Conservation (phyloP, 1,284 basidiomycete species). For the Irpex sp. region DNA sequence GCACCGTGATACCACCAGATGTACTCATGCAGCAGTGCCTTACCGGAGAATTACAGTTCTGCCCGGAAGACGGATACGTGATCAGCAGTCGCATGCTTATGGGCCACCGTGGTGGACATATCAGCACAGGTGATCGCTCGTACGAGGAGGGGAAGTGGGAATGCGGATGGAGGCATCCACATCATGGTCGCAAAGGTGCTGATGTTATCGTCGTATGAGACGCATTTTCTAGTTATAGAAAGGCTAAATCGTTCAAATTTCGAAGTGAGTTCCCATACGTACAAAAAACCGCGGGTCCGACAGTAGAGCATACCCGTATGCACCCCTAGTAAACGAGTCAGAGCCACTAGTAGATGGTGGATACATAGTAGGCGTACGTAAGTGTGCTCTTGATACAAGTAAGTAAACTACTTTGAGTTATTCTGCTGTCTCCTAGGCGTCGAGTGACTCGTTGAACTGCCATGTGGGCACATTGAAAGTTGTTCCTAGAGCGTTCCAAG, state of each 20-base stretch:
- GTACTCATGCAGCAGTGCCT: conserved; percentile 10
- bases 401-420: no score
- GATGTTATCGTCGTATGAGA: conserved; percentile 3
- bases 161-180: conserved; percentile 11
- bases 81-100: conserved; percentile 8
- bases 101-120: conserved; percentile 5
- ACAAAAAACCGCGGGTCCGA: no score
- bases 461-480: neutral
- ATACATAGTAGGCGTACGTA: no score
- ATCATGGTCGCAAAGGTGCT: conserved; percentile 1
- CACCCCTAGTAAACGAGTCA: no score
- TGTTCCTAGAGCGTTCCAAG: neutral
- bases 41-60: conserved; percentile 5
- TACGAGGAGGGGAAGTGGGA: conserved; percentile 10
- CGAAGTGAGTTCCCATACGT: no score
- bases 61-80: neutral
- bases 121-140: conserved; percentile 7
- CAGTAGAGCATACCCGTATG: no score
- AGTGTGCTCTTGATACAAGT: no score
- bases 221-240: neutral
- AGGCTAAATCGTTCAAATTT: neutral
- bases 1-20: conserved; percentile 4
- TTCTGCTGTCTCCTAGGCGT: no score
- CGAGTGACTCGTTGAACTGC: no score
- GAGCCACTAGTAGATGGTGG: no score